Base-by-base conservation (phyloP, 225 moss, liverwort and hornwort species). In the Polytrichum formosum region DNA sequence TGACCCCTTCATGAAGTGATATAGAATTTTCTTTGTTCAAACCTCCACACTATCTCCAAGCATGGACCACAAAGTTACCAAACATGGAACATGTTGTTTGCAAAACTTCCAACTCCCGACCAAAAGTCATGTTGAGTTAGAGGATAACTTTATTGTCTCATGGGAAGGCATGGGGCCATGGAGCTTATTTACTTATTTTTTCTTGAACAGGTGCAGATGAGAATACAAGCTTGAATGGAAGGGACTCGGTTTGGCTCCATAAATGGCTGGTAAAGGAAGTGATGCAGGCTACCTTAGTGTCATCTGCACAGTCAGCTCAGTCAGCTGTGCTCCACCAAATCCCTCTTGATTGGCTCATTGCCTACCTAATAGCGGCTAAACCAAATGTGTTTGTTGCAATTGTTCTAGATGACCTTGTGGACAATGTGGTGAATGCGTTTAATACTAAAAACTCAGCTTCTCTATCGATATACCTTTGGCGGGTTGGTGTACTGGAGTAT, bases 291-390 rank as follows among this genome's bases (percentile, higher is more conserved):
- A 60, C 61, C n/a, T 79, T 71, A 28, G 62, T 70, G 2, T 64
- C 75, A 19, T 29, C 61, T 56, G 31, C 55, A 5, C 17, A 54
- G 16, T 28, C 5, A 28, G 30, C 8, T 10, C 17, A 54, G 16
- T 28, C 6, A 28, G 30, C 8, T 10, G 13, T 54, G 16, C 23
- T 73, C 2, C 79, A 81, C 73, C 73, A 70, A 29, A 76, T 82
- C 62, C 76, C 88, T 16, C 82, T 90, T 68, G 94, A 94, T 76
- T 94, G 98, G 98, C 79, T 99, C 54, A 74, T 99, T 58, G 94
- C 94, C 53, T 89, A 95, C 54, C 76, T 99, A 56, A 82, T 87
- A 67, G 90, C 84, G 21, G 69, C 81, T 65, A 86, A 78, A 60
- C 90, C 88, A 26, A 79, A 73, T 53, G 75, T 88, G 62, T 76